Conservation (phyloP, 169 alveolate species). For the Besnoitia besnoiti region DNA sequence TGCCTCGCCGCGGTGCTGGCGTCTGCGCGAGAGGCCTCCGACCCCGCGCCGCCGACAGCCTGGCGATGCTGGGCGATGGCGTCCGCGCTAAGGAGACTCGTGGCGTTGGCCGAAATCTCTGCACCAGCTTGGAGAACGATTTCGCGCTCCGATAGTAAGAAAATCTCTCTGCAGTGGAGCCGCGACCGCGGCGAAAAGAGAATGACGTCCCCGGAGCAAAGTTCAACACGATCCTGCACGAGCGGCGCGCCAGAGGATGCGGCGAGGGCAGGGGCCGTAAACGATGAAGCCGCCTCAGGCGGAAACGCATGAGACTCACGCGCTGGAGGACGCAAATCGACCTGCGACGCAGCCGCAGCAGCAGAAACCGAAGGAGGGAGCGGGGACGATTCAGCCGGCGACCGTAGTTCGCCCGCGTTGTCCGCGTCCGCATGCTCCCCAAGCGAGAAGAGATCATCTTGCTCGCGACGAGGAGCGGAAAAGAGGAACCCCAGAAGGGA, state of each 20-base stretch:
- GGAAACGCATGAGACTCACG: no score
- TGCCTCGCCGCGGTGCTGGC: background rate
- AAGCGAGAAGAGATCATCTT: no score
- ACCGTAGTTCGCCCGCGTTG: no score
- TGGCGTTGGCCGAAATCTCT: constrained; percentile 48
- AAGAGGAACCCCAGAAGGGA: background rate
- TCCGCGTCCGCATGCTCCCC: background rate
- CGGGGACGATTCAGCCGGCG: no score
- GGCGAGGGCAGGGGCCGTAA: background rate
- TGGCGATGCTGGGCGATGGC: background rate
- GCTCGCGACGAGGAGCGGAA: background rate
- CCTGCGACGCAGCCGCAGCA: no score
- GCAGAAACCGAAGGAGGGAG: no score
- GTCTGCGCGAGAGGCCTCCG: background rate
- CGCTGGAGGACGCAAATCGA: no score
- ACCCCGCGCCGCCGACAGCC: background rate
- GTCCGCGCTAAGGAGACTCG: constrained; percentile 12
- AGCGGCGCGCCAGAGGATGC: background rate
- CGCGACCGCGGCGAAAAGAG: constrained; percentile 3
- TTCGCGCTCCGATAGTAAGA: constrained; percentile 21
- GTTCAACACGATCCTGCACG: constrained; percentile 11
- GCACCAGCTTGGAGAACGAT: constrained; percentile 30
- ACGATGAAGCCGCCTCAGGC: no score
- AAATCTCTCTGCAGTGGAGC: constrained; percentile 48
- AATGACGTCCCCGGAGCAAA: constrained; percentile 48